Base-by-base conservation (phyloP, 2,329 filamentous ascomycete species). In the Botrytis aclada region DNA sequence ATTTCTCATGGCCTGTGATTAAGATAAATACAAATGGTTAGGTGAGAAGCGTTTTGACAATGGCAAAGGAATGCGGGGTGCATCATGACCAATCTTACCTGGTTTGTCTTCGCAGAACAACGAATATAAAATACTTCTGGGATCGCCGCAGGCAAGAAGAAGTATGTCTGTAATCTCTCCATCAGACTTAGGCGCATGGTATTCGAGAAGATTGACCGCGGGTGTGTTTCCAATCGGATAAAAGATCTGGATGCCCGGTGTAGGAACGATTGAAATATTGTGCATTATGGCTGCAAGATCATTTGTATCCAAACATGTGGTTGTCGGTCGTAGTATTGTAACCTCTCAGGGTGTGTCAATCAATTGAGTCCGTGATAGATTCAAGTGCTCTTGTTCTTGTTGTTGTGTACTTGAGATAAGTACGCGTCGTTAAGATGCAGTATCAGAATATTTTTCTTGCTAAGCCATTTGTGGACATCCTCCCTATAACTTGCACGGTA, bases 51-150 rank as follows among this genome's bases (percentile, higher is more conserved):
- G 14, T 29, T 56, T 56, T 56, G 14, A 16, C 4, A 29, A 56
- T 18, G 29, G 51, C n/a, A 56, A 56, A 29, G 16, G n/a, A 29
- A 29, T 32, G n/a, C 14, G 7, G 51, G 51, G n/a, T 56, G 16
- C 25, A 56, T 29, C 51, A 32, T 3, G 47, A n/a, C 14, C 51
- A 14, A 25, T 39, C 34, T 54, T 72, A 69, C 71, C 71, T 41
- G 71, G 71, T 32, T 69, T 72, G 18, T 43, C 71, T 56, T 72
- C 71, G 41, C 37, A 72, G 32, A 41, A 72, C n/a, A 72, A 20
- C 14, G 54, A 72, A 61, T 70, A 72, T 39, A 70, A 43, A n/a
- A 72, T 70, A 60, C 64, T 72, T 32, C 71, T 43, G 4, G 64
- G 64, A 70, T 69, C 71, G 63, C 64, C 56, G 32, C 71, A 72